Percentiles rank a stretch among this genome's conserved stretches.
Evolutionary conservation across 495 filamentous ascomycete species (phyloP).

Genomic region (Niebla homalea): DNA sequence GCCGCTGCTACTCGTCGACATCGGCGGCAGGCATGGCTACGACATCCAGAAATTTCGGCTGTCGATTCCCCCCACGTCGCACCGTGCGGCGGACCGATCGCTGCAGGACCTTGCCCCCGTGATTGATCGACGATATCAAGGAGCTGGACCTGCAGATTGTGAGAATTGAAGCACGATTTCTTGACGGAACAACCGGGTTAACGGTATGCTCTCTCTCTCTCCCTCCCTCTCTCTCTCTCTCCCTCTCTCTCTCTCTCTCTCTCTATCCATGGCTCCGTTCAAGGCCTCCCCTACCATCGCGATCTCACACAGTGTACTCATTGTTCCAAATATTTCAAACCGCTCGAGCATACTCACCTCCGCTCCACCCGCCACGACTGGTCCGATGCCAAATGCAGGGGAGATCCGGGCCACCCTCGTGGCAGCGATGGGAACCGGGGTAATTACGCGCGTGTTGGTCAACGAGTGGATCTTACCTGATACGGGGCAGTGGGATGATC

Average conservation of each 20-base stretch:
- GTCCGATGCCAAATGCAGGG: slow-evolving; percentile 26
- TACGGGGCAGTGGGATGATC: slow-evolving; percentile 7
- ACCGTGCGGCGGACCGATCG: slow-evolving; percentile 3
- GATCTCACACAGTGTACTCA: background rate
- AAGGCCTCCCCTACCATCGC: background rate
- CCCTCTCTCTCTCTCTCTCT: background rate
- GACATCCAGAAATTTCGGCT: slow-evolving; percentile 15
- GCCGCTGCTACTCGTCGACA: slow-evolving; percentile 23
- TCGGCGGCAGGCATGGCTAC: slow-evolving; percentile 15
- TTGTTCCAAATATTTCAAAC: background rate
- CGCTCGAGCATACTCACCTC: slow-evolving; percentile 31
- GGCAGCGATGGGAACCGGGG: slow-evolving; percentile 6
- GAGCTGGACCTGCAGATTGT: slow-evolving; percentile 8
- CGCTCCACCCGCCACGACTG: slow-evolving; percentile 35
- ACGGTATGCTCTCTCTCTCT: slow-evolving; percentile 13
- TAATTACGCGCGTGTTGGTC: slow-evolving; percentile 13
- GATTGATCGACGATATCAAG: background rate
- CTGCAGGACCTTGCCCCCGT: slow-evolving; percentile 16
- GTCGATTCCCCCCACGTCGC: slow-evolving; percentile 15
- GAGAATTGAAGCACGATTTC: slow-evolving; percentile 18
- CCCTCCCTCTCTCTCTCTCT: background rate
- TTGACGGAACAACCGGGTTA: slow-evolving; percentile 23
- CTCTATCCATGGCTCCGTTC: no score
- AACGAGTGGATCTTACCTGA: slow-evolving; percentile 18
- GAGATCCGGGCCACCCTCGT: slow-evolving; percentile 17